Evolutionary conservation across 352 stramenopile genomes (phyloP).

Genomic region (Pythium rishiriense): DNA sequence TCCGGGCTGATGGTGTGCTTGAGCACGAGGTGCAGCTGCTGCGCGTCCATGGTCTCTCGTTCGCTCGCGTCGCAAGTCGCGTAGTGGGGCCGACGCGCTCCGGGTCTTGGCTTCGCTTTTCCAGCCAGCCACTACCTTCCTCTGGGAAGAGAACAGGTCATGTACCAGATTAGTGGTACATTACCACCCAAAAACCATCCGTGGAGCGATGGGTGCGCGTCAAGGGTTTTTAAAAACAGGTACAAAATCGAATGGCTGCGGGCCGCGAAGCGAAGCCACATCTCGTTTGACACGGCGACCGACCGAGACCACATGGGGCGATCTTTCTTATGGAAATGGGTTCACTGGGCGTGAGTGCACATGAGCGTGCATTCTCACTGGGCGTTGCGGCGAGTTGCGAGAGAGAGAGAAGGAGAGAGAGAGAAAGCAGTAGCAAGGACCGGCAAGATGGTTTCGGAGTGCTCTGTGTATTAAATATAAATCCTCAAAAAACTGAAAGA

Average conservation of each 20-base stretch:
- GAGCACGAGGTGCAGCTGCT: slow-evolving; percentile 88
- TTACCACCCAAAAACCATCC: background rate
- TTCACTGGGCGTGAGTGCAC: slow-evolving; percentile 11
- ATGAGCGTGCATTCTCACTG: no score
- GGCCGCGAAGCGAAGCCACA: slow-evolving; percentile 9
- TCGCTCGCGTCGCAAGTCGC: background rate
- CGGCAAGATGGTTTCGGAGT: slow-evolving; percentile 14
- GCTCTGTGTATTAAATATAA: slow-evolving; percentile 70
- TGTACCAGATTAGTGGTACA: slow-evolving; percentile 14
- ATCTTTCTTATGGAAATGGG: slow-evolving; percentile 2
- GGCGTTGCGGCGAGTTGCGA: no score
- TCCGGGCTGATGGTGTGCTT: slow-evolving; percentile 87
- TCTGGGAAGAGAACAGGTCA: background rate
- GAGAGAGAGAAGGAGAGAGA: no score
- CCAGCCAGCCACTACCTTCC: slow-evolving; percentile 13
- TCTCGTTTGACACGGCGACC: no score
- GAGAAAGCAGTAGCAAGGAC: background rate
- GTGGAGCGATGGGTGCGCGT: background rate
- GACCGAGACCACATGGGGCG: no score
- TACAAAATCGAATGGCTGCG: slow-evolving; percentile 23
- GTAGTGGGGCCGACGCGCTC: background rate
- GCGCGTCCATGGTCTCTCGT: slow-evolving; percentile 72
- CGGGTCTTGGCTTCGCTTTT: slow-evolving; percentile 19
- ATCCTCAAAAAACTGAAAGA: slow-evolving; percentile 47
- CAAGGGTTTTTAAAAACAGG: slow-evolving; percentile 10